These are phyloP conservation scores for Solanum corneliomulleri DNA, from an alignment of 257 asterid genomes.

Conservation along the genomic window DNA sequence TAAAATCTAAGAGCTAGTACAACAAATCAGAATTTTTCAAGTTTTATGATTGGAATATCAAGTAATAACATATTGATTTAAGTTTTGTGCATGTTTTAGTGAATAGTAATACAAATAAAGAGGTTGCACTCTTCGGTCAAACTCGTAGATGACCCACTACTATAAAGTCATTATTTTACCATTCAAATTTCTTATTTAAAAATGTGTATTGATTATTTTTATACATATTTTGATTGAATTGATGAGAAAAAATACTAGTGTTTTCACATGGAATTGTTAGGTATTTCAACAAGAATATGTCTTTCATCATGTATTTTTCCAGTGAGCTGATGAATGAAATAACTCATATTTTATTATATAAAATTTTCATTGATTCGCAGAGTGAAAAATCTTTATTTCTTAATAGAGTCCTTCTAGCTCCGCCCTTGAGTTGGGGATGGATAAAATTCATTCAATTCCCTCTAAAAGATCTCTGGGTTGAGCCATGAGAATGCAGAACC, in stretches of 20 bases:
- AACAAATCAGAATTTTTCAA: neutral
- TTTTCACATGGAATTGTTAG: neutral
- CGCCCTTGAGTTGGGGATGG: neutral
- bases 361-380: neutral
- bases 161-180: neutral
- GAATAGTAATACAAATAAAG: neutral
- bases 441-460: neutral
- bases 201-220: neutral
- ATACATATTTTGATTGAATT: neutral
- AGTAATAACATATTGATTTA: neutral
- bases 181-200: neutral
- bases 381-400: neutral
- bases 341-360: neutral
- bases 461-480: neutral
- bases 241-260: neutral
- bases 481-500: neutral
- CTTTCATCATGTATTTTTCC: accelerated
- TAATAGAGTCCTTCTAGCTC: neutral
- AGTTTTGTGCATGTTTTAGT: neutral
- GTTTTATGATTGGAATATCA: neutral
- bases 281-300: neutral
- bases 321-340: neutral
- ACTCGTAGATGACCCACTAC: neutral
- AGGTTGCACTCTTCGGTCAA: neutral
- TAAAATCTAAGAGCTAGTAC: neutral